phyloP scores from a whole-genome alignment of 305 asterid species.

The Fraxinus nigra region DNA sequence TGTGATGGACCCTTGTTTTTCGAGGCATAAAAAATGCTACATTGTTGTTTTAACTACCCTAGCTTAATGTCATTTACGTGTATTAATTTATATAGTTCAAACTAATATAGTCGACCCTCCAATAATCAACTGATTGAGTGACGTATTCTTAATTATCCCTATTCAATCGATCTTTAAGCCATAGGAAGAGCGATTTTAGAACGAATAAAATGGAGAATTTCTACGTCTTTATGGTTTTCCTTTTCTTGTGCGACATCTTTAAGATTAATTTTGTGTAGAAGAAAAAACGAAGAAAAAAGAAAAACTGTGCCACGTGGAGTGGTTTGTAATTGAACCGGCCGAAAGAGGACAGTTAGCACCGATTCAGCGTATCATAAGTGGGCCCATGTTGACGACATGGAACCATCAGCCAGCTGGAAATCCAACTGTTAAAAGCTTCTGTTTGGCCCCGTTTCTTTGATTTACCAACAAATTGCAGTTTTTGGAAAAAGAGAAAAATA shows the following conservation, averaged over 20 bases:
- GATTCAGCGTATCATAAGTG: neutral
- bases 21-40: neutral
- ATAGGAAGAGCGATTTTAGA: neutral
- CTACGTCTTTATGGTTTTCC: neutral
- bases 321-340: neutral
- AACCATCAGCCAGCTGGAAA: neutral
- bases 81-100: neutral
- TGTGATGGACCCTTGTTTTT: neutral
- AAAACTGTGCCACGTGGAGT: slow-evolving; percentile 8
- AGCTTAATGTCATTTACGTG: neutral
- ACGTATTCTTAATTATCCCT: neutral
- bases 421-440: slow-evolving; percentile 13
- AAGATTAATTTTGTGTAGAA: no score
- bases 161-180: neutral
- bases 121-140: neutral
- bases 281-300: neutral
- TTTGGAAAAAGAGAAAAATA: neutral
- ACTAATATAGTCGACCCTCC: neutral
- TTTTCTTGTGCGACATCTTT: no score
- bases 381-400: neutral
- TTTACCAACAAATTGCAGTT: neutral
- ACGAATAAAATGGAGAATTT: neutral
- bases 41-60: neutral
- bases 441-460: neutral
- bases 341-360: neutral